Conservation (phyloP, 2,329 filamentous ascomycete genomes). For the Pyrenochaeta sp. region DNA sequence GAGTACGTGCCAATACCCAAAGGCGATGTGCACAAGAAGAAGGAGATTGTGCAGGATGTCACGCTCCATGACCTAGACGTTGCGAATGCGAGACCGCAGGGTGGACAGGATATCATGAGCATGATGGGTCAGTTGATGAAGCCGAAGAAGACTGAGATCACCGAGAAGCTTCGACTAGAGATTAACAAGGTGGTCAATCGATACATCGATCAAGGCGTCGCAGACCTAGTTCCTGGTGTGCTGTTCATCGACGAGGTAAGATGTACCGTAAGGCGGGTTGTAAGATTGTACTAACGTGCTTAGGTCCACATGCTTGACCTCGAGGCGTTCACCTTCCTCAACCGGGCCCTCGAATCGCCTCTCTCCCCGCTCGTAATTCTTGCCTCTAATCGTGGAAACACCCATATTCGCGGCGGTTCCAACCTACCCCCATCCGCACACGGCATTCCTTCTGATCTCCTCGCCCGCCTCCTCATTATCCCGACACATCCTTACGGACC, state of each 20-base stretch:
- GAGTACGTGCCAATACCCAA: constrained; percentile 99
- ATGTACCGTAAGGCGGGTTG: neutral
- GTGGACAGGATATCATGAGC: constrained; percentile 99
- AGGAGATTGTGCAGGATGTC: constrained; percentile 98
- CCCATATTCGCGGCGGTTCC: constrained; percentile 85
- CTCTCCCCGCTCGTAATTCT: constrained; percentile 98
- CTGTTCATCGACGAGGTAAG: constrained; percentile 97
- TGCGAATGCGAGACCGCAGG: constrained; percentile 92
- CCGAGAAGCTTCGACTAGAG: constrained; percentile 91
- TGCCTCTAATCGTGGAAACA: constrained; percentile 94
- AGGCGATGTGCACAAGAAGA: constrained; percentile 99
- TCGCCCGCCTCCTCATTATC: constrained; percentile 93
- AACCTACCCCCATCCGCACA: constrained; percentile 75
- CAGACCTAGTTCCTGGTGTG: constrained; percentile 96
- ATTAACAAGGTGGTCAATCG: constrained; percentile 99
- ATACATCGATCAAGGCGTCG: constrained; percentile 98
- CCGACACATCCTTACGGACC: constrained; percentile 89
- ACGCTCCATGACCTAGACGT: constrained; percentile 96
- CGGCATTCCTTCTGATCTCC: constrained; percentile 91
- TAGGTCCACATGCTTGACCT: constrained; percentile 99
- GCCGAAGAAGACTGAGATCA: constrained; percentile 99
- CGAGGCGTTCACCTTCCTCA: constrained; percentile 98
- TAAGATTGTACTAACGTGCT: constrained; percentile 25
- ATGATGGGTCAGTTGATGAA: constrained; percentile 99
- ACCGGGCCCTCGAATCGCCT: constrained; percentile 92